Conservation (phyloP, 768 basidiomycete genomes). For the Rhodosporidiobolus sp. region DNA sequence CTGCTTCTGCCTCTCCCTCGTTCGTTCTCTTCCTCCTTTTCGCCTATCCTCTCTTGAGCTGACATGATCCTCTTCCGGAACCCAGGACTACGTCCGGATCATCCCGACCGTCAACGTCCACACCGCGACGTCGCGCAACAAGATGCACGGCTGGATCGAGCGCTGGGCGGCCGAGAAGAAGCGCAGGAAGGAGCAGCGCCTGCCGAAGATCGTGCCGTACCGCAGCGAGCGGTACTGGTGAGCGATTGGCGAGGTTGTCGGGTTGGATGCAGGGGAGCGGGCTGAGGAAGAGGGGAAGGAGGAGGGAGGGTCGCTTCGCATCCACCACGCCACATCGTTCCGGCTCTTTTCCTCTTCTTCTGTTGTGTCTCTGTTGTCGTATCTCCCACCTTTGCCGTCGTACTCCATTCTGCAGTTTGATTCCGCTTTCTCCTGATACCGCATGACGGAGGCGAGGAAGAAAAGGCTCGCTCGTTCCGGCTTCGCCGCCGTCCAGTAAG, state of each 20-base stretch:
- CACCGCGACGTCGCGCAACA: constrained; percentile 65
- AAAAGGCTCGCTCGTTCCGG: too few species aligned
- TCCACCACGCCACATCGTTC: too few species aligned
- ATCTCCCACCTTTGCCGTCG: too few species aligned
- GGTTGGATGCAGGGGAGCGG: too few species aligned
- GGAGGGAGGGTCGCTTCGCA: too few species aligned
- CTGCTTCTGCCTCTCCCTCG: constrained; percentile 83
- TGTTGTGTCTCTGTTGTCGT: too few species aligned
- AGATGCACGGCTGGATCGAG: constrained; percentile 83
- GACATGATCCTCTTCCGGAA: constrained; percentile 6
- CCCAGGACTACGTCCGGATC: constrained; percentile 70
- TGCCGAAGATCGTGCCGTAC: constrained; percentile 30
- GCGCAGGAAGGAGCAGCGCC: constrained; percentile 52
- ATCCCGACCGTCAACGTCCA: constrained; percentile 93
- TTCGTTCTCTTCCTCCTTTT: not conserved
- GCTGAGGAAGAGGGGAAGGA: too few species aligned
- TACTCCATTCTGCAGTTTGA: too few species aligned
- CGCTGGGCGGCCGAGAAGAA: constrained; percentile 83
- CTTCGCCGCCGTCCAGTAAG: too few species aligned
- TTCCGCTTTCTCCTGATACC: too few species aligned
- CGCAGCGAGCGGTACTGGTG: constrained; percentile 38
- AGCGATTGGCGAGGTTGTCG: not conserved
- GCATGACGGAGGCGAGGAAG: too few species aligned
- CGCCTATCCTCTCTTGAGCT: constrained; percentile 10
- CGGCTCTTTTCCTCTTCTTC: too few species aligned